phyloP scores from a whole-genome alignment of 257 asterid species.

The Solanum lignicaule region DNA sequence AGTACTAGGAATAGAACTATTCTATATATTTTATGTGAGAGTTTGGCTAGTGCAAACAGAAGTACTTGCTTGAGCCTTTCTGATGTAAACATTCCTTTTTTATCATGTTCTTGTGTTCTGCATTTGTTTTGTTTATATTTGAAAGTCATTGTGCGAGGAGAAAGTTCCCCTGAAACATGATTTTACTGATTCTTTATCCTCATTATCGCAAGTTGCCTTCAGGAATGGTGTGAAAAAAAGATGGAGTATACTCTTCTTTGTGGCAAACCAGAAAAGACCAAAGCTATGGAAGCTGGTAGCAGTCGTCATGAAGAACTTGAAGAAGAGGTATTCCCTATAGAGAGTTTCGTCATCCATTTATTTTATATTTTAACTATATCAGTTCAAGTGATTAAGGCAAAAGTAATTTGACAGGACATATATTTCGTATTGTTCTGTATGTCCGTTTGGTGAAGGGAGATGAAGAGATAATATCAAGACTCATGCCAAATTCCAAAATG shows the following conservation, averaged over 20 bases:
- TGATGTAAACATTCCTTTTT: background rate
- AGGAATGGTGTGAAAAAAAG: conserved; percentile 99
- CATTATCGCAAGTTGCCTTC: background rate
- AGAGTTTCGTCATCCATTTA: background rate
- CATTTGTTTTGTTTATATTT: background rate
- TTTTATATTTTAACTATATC: background rate
- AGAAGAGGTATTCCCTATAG: conserved; percentile 50
- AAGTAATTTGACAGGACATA: background rate
- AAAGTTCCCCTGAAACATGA: background rate
- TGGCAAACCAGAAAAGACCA: conserved; percentile 45
- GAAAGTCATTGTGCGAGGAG: background rate
- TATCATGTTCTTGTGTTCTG: background rate
- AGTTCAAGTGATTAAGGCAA: background rate
- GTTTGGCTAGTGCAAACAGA: background rate
- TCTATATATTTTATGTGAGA: background rate
- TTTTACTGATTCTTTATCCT: background rate
- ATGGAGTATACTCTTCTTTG: conserved; percentile 44
- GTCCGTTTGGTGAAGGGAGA: background rate
- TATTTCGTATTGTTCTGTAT: background rate
- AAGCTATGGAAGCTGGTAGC: conserved; percentile 84
- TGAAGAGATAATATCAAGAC: background rate
- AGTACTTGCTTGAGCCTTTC: background rate
- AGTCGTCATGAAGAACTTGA: conserved; percentile 76
- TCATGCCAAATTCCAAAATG: background rate
- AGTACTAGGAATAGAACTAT: background rate